Percentiles rank a stretch among this genome's conserved stretches.
Conservation (phyloP, 2,329 filamentous ascomycete species). For the Ceratocystiopsis sp. region DNA sequence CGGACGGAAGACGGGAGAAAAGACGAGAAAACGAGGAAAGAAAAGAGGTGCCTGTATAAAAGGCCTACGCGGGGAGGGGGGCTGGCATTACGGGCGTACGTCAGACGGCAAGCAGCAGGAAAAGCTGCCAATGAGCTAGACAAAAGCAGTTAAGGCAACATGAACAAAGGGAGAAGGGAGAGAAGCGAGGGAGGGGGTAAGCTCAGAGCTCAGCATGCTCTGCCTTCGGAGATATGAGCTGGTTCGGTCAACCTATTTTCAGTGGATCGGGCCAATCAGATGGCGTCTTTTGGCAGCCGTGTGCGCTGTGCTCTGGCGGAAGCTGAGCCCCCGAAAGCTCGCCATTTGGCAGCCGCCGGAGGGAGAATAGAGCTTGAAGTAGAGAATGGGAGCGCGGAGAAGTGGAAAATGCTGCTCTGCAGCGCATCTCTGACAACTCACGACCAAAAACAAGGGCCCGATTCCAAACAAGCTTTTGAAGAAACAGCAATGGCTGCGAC, state of each 20-base stretch:
- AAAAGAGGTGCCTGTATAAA: background rate
- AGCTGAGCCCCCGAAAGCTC: too few species aligned
- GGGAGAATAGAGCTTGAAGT: too few species aligned
- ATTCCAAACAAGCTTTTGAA: background rate
- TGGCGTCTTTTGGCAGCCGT: too few species aligned
- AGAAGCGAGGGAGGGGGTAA: conserved; percentile 2
- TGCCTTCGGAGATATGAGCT: background rate
- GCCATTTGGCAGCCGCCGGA: too few species aligned
- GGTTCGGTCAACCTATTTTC: background rate
- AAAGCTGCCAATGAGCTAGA: conserved; percentile 1
- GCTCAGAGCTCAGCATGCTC: background rate
- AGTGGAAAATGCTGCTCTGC: too few species aligned
- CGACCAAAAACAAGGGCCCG: background rate
- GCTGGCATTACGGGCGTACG: too few species aligned
- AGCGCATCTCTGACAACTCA: too few species aligned
- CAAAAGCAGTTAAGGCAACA: conserved; percentile 1
- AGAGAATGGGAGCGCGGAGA: too few species aligned
- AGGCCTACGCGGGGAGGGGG: too few species aligned
- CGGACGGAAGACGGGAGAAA: conserved; percentile 8
- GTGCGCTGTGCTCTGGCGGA: too few species aligned
- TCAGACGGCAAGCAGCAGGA: background rate
- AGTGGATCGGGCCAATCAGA: too few species aligned
- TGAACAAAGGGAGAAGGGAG: background rate
- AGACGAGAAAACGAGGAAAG: conserved; percentile 4
- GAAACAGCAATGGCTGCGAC: background rate